Base-by-base conservation (phyloP, 805 yeast genomes). In the Ogataea saltuana region DNA sequence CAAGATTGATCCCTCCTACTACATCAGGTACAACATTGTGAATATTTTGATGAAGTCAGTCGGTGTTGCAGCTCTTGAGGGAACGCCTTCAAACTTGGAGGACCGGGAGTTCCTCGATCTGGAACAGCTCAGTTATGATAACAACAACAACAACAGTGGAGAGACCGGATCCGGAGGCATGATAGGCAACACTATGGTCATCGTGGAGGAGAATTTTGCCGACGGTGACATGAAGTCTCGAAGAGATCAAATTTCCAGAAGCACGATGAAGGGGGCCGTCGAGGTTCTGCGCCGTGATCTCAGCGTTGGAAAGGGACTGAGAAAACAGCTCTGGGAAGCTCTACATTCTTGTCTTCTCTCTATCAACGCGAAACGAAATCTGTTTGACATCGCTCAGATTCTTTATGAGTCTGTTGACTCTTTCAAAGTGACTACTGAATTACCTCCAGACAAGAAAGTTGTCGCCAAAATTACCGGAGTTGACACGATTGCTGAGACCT, bases 401-500 rank as follows among this genome's bases (percentile, higher is more conserved):
- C 63, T 91, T 20, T 86, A 79, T 54, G 75, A 75, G 29, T 77
- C 89, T 6, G 64, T 68, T 22, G 82, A 85, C 49, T 70, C 78
- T 2, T 73, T 82, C 33, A 57, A 75, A n/a, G 88, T 88, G 2
- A 74, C 67, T 3, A 65, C 89, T 17, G 75, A 80, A 5, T 65
- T 81, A 11, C 97, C 97, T 3, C 74, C 81, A 51, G 80, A 80
- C 40, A 82, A 78, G 58, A 79, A 78, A 50, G 68, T 93, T 18
- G 78, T 76, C 6, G 87, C 88, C 0, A 75, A 72, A 50, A 54
- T 76, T 39, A 49, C 71, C 4, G 49, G 46, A 20, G 54, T 51
- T 25, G 39, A 45, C 2, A 44, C 50, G 3, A 39, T 39, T 2
- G 29, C 36, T 3, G 82, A 82, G 3, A 69, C 69, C 29, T 67